Conservation (phyloP, 2,329 filamentous ascomycete genomes). For the Sclerotinia borealis region DNA sequence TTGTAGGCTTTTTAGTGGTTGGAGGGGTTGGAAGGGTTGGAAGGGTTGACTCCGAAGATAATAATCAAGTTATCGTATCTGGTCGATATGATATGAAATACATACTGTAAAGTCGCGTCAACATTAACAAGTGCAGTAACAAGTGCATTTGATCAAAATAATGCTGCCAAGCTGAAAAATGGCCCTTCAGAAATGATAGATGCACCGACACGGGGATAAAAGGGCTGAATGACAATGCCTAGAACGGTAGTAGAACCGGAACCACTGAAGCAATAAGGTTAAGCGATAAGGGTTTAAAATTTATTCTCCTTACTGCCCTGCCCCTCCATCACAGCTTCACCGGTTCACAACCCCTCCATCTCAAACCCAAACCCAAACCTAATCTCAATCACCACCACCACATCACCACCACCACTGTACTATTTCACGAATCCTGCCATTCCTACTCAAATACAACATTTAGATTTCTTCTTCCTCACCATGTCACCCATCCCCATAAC, state of each 20-base stretch:
- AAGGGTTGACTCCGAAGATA: no score
- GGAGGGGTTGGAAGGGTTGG: neutral
- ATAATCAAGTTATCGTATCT: no score
- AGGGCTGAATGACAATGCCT: neutral
- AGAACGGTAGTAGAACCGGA: neutral
- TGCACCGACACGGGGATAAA: neutral
- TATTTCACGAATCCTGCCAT: neutral
- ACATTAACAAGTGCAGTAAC: no score
- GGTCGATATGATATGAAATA: neutral
- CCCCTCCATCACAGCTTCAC: neutral
- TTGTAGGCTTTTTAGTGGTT: neutral
- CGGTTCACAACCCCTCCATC: neutral
- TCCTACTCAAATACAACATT: neutral
- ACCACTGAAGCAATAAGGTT: neutral
- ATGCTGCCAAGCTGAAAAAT: neutral
- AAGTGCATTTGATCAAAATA: neutral
- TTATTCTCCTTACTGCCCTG: neutral
- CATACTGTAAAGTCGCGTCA: no score
- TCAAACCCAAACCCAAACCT: neutral
- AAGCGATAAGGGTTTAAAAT: constrained; percentile 7
- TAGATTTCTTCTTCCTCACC: neutral
- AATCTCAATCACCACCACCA: neutral
- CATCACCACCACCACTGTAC: neutral
- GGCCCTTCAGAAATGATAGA: neutral
- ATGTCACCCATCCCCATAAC: constrained; percentile 71